Base-by-base conservation (phyloP, 2,329 filamentous ascomycete genomes). In the Penicillium freii region DNA sequence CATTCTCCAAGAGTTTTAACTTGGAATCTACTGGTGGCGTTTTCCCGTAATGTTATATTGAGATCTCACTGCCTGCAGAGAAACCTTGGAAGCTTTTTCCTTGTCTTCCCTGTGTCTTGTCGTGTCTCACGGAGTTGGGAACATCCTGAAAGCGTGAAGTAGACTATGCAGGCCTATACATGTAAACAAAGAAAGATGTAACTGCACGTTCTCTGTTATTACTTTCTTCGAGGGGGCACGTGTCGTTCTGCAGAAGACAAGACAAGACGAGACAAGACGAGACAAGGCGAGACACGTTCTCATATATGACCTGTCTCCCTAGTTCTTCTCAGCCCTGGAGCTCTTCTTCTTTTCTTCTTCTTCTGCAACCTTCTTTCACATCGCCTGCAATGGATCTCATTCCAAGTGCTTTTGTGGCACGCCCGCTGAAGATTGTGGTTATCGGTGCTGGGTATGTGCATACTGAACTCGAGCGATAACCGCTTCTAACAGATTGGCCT, bases 361-460 rank as follows among this genome's bases (percentile, higher is more conserved):
- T 4, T n/a, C 13, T 49, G 17, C 4, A 27, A 23, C 10, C 10
- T 10, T 40, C 33, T 33, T 48, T 33, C 29, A 34, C 10, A 21
- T 23, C 21, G 27, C 13, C 43, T 40, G 25, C 42, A 33, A 54
- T 54, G 51, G 51, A 51, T 29, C 45, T 55, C 46, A 23, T 50
- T 5, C 52, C 52, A n/a, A 55, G 52, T 40, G 52, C 44, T 17
- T 59, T 59, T 17, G n/a, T 46, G 21, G 45, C 42, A 31, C 42
- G 54, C 5, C 54, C 40, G 21, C 39, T 59, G 42, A 51, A 57
- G 39, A 40, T 55, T 27, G 49, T 54, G 11, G 56, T 58, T 8
- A 54, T 54, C 25, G 58, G 58, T 11, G 58, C 58, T 11, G 58
- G 52, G 52, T 55, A 44, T 11, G 52, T 39, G 25, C 21, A 52